Evolutionary conservation across 192 early-diverging fungal genomes (phyloP), one percentile per base, ranked within the genome.

Genomic region (Backusella circina): DNA sequence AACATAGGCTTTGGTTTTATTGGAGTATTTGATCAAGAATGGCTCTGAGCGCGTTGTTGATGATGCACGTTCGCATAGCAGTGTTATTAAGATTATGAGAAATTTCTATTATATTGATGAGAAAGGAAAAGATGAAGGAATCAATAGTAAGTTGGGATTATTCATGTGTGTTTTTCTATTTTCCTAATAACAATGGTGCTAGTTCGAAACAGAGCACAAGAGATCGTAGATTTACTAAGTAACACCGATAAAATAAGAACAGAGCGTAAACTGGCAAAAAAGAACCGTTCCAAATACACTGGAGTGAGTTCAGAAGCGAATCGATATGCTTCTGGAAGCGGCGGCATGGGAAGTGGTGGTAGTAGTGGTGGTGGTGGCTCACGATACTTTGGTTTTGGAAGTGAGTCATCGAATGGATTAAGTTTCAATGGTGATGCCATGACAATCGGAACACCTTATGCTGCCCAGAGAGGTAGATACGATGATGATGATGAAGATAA

Each of bases 11-110:
- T 85, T 99, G 54, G 93, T 94, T 68, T 88, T 99, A n/a, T 82
- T 99, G 21, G 97, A 99, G 80, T 99, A 96, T 73, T 83, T 99
- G 37, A 86, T 97, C 61, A 98, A 97, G 79, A 96, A 97, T 82
- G 97, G 97, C 50, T 91, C 93, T 18, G 96, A 97, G 76, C 89
- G 93, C 33, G 95, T 97, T 23, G 90, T 99, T 23, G 96, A 97
- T 77, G 90, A 94, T 72, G 91, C 93, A 64, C 87, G 92, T 3
- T 84, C 91, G n/a, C 95, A 95, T 73, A 88, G 96, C 32, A 92
- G 95, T 23, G 92, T 93, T 31, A 85, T 99, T 75, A 97, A 95
- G 76, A 90, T 92, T 37, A 86, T 97, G 68, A 86, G 91, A 70
- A 96, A 89, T 85, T 99, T 96, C 75, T 90, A 95, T 69, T 95